Conservation (phyloP, 2,329 filamentous ascomycete species). For the Monosporascus cannonballus region DNA sequence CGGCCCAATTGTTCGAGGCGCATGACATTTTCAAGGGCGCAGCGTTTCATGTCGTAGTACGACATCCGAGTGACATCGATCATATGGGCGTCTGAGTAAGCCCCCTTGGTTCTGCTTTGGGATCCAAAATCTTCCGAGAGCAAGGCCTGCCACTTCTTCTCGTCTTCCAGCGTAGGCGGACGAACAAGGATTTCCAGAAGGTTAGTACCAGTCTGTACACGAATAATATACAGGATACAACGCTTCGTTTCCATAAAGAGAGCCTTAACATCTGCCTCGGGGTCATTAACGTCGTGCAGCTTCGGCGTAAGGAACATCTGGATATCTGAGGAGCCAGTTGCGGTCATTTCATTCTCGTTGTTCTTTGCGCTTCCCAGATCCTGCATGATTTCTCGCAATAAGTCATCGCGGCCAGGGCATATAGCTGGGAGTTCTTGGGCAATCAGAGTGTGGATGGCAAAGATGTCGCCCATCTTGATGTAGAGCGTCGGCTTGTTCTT, state of each 20-base stretch:
- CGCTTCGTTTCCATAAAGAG: constrained; percentile 98
- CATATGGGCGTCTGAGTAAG: constrained; percentile 86
- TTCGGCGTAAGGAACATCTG: constrained; percentile 86
- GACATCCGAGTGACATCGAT: constrained; percentile 84
- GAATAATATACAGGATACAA: constrained; percentile 95
- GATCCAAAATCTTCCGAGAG: constrained; percentile 74
- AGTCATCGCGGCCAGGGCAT: constrained; percentile 76
- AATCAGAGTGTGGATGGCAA: constrained; percentile 87
- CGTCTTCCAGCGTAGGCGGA: constrained; percentile 79
- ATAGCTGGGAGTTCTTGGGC: constrained; percentile 71
- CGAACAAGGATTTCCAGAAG: constrained; percentile 95
- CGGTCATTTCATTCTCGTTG: constrained; percentile 89
- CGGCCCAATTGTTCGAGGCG: constrained; percentile 79
- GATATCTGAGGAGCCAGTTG: constrained; percentile 81
- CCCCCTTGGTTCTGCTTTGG: constrained; percentile 65
- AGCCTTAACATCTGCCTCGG: constrained; percentile 84
- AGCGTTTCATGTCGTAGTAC: constrained; percentile 89
- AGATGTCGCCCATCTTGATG: constrained; percentile 97
- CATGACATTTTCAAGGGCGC: constrained; percentile 89
- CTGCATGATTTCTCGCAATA: constrained; percentile 83
- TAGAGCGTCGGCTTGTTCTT: constrained; percentile 97
- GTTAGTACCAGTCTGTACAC: constrained; percentile 84
- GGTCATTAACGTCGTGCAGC: constrained; percentile 84
- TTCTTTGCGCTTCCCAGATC: constrained; percentile 94
- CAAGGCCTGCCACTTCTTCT: constrained; percentile 77